Conservation (phyloP, 768 basidiomycete species). For the Infundibulicybe gibba region DNA sequence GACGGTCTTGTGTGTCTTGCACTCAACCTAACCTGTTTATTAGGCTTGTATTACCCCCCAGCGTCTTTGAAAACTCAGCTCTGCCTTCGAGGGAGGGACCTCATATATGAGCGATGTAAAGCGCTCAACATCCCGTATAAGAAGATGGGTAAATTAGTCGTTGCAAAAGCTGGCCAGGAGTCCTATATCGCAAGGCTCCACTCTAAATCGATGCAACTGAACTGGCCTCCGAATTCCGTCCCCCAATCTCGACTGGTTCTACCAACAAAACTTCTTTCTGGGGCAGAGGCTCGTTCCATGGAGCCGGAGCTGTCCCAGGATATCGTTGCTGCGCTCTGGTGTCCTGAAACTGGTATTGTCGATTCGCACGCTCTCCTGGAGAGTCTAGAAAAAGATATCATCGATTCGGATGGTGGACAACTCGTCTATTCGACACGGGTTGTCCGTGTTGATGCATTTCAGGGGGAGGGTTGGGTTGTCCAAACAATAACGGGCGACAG, state of each 20-base stretch:
- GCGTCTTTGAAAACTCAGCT: constrained; percentile 82
- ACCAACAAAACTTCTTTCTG: constrained; percentile 66
- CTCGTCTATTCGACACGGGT: constrained; percentile 78
- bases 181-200: constrained; percentile 71
- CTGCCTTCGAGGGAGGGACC: constrained; percentile 80
- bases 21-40: not conserved
- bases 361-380: constrained; percentile 85
- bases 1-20: not conserved
- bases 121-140: constrained; percentile 57
- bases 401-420: constrained; percentile 62
- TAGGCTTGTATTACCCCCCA: constrained; percentile 82
- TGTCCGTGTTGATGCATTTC: constrained; percentile 77
- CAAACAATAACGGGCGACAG: constrained; percentile 62
- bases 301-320: constrained; percentile 80
- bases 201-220: constrained; percentile 52
- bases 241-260: constrained; percentile 32
- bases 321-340: constrained; percentile 74
- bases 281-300: constrained; percentile 62
- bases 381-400: constrained; percentile 78
- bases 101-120: constrained; percentile 78
- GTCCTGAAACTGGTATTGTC: constrained; percentile 86
- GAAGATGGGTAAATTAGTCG: constrained; percentile 87
- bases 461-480: constrained; percentile 79
- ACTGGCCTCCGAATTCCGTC: constrained; percentile 43
- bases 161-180: constrained; percentile 66